These are phyloP conservation scores for Talaromyces sp. DNA, from an alignment of 2,329 filamentous ascomycete genomes.

Conservation along the genomic window DNA sequence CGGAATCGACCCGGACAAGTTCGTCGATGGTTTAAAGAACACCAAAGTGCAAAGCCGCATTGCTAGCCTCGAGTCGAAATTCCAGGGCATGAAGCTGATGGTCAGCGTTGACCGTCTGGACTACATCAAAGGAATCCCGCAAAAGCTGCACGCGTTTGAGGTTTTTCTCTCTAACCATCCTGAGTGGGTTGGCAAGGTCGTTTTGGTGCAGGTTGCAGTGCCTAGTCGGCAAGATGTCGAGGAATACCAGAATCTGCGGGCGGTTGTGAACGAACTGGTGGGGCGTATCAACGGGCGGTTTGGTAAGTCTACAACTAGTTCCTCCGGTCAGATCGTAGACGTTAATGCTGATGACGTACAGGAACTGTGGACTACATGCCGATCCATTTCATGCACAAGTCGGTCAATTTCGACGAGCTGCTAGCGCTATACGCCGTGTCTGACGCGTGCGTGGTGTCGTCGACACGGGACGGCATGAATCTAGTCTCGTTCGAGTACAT, in stretches of 20 bases:
- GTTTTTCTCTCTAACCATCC: conserved; percentile 96
- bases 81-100: conserved; percentile 92
- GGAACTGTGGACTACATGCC: conserved; percentile 97
- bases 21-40: conserved; percentile 79
- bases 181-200: conserved; percentile 96
- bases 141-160: conserved; percentile 93
- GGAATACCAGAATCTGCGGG: conserved; percentile 93
- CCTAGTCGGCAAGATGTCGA: conserved; percentile 93
- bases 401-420: conserved; percentile 88
- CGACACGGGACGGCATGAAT: conserved; percentile 98
- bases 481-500: conserved; percentile 98
- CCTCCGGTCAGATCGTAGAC: too few relatives aligned
- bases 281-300: conserved; percentile 96
- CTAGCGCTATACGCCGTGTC: conserved; percentile 89
- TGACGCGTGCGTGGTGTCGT: conserved; percentile 87
- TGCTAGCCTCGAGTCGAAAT: conserved; percentile 76
- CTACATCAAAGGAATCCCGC: conserved; percentile 98
- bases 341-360: conserved; percentile 17
- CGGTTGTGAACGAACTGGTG: conserved; percentile 93
- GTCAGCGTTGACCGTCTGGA: conserved; percentile 94
- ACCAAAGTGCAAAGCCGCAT: conserved; percentile 85
- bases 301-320: conserved; percentile 41
- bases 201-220: conserved; percentile 91
- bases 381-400: conserved; percentile 97
- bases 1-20: conserved; percentile 95